These are phyloP conservation scores for Monosporascus sp. DNA, from an alignment of 2,329 filamentous ascomycete genomes.

Conservation along the genomic window DNA sequence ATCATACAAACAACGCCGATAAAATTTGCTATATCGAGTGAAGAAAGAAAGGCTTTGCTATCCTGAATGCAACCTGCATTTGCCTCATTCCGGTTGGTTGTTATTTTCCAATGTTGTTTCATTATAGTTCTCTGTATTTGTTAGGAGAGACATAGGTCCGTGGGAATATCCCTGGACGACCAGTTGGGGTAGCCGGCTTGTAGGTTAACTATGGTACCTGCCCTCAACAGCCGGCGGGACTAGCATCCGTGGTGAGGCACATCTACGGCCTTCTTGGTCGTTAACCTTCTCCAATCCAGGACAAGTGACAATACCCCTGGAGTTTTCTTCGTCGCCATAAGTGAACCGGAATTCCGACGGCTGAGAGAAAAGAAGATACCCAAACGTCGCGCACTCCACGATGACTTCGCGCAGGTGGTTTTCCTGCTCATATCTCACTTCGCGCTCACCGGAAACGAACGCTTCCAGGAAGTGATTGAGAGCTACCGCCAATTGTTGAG, in stretches of 20 bases:
- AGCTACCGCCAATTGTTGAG: slow-evolving; percentile 25
- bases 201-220: not conserved
- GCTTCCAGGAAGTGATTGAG: slow-evolving; percentile 29
- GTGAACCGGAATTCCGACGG: slow-evolving; percentile 33
- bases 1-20: too few relatives aligned
- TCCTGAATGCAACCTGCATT: too few relatives aligned
- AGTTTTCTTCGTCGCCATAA: slow-evolving; percentile 8
- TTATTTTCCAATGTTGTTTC: too few relatives aligned
- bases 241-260: slow-evolving; percentile 9
- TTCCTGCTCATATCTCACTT: slow-evolving; percentile 27
- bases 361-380: slow-evolving; percentile 39
- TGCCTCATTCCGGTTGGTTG: too few relatives aligned
- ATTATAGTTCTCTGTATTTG: too few relatives aligned
- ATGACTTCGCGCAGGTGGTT: slow-evolving; percentile 35
- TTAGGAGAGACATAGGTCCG: too few relatives aligned
- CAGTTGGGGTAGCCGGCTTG: not conserved
- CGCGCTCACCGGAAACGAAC: slow-evolving; percentile 26
- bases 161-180: too few relatives aligned
- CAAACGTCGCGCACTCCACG: slow-evolving; percentile 35
- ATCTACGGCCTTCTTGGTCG: slow-evolving; percentile 16
- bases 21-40: too few relatives aligned
- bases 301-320: slow-evolving; percentile 14
- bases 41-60: too few relatives aligned
- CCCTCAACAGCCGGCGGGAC: slow-evolving; percentile 11
- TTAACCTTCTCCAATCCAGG: slow-evolving; percentile 20